phyloP scores from a whole-genome alignment of 192 early-diverging fungal species.

The Coemansia sp. region DNA sequence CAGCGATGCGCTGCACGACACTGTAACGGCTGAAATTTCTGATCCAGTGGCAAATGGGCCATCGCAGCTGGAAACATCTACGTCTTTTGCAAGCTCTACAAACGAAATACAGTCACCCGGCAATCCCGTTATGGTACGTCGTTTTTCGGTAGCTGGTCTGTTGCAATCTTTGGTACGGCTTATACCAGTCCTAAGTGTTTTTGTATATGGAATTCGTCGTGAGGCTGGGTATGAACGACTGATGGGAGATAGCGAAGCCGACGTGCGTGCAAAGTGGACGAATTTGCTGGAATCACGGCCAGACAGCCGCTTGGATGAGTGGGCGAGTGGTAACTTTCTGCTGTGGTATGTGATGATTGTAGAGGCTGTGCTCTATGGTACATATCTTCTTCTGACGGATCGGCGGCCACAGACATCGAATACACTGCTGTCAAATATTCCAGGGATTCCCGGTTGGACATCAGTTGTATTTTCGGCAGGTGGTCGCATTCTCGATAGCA shows the following conservation, averaged over 20 bases:
- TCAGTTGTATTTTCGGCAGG: slow-evolving; percentile 19
- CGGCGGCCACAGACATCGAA: slow-evolving; percentile 8
- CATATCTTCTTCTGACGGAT: slow-evolving; percentile 23
- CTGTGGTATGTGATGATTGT: slow-evolving; percentile 38
- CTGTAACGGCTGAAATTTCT: slow-evolving; percentile 18
- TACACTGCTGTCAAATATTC: slow-evolving; percentile 16
- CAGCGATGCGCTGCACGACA: slow-evolving; percentile 29
- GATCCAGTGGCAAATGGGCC: slow-evolving; percentile 23
- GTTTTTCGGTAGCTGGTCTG: slow-evolving; percentile 36
- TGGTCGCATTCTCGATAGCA: slow-evolving; percentile 32
- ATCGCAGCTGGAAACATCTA: not conserved
- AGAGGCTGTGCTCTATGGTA: slow-evolving; percentile 22
- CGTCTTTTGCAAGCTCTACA: slow-evolving; percentile 4
- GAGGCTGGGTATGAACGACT: slow-evolving; percentile 34
- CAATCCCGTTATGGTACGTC: slow-evolving; percentile 4
- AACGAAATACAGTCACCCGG: not conserved
- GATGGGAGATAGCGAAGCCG: slow-evolving; percentile 29
- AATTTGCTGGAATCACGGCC: slow-evolving; percentile 30
- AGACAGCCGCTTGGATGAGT: slow-evolving; percentile 35
- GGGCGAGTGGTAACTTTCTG: slow-evolving; percentile 33
- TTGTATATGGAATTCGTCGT: slow-evolving; percentile 37
- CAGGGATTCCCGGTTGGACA: slow-evolving; percentile 29
- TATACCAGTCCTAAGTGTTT: slow-evolving; percentile 28
- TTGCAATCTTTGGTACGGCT: slow-evolving; percentile 27
- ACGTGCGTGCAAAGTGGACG: slow-evolving; percentile 36